A percentile compares a stretch with the other conserved stretches of the same genome.
Evolutionary conservation across 2,329 filamentous ascomycete species (phyloP).

Genomic region (Sporothrix brunneoviolacea): DNA sequence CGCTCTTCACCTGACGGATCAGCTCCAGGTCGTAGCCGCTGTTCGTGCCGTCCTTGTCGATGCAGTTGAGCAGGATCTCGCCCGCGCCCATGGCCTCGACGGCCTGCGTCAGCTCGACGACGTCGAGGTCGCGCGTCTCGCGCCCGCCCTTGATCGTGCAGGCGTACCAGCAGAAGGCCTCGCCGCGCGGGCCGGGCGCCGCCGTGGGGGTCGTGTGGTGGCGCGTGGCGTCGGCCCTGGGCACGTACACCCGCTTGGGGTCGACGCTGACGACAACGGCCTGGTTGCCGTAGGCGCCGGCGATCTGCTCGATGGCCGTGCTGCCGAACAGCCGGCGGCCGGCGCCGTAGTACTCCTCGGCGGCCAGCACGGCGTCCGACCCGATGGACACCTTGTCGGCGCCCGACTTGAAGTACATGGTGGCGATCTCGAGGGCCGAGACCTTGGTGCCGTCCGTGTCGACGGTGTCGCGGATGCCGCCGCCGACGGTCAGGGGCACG

Average conservation of each 20-base stretch:
- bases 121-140: constrained; percentile 89
- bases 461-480: constrained; percentile 86
- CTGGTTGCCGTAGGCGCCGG: constrained; percentile 87
- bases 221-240: constrained; percentile 61
- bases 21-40: constrained; percentile 91
- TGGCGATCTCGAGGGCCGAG: constrained; percentile 87
- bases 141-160: constrained; percentile 95
- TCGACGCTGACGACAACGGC: constrained; percentile 95
- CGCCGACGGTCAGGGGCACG: constrained; percentile 90
- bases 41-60: constrained; percentile 93
- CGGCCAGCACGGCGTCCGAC: constrained; percentile 86
- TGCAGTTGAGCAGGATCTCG: constrained; percentile 94
- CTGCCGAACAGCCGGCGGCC: constrained; percentile 65
- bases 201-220: constrained; percentile 66
- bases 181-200: constrained; percentile 65
- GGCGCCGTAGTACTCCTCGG: constrained; percentile 77
- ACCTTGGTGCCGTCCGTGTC: constrained; percentile 82
- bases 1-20: constrained; percentile 78
- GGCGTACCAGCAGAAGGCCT: constrained; percentile 89
- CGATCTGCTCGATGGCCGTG: constrained; percentile 94
- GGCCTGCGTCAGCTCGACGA: constrained; percentile 77
- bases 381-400: constrained; percentile 98
- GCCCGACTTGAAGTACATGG: constrained; percentile 93
- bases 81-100: constrained; percentile 95
- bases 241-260: constrained; percentile 84